Base-by-base conservation (phyloP, 805 yeast genomes). In the Kluyveromyces nonfermentans region DNA sequence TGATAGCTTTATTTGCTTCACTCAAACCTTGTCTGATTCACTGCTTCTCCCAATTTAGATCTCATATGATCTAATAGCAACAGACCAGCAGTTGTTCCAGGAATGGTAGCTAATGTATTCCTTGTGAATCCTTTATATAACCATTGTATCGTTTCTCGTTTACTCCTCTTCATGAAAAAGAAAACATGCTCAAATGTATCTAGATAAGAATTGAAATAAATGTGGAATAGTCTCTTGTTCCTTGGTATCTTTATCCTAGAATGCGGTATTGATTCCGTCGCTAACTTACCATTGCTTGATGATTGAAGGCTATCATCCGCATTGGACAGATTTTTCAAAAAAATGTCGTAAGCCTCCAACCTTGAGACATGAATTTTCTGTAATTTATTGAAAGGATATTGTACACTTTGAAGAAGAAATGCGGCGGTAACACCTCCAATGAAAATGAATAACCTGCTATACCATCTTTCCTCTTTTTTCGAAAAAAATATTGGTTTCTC, bases 391-490 rank as follows among this genome's bases (percentile, higher is more conserved):
- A 90, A 68, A 0, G 97, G 97, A 52, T 82, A 87, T 54, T 87
- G 96, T 5, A 89, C 80, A 3, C 80, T 72, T 48, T 89, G 78
- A 17, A 89, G 67, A 0, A 86, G 70, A 16, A 80, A 68, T 0
- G 96, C 90, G 1, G 97, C 96, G 5, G 83, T 70, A 8, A 93
- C 86, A 16, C 97, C 97, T 0, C 95, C 96, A 7, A 82, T 53
- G 22, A 90, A 71, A 4, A 87, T 75, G 30, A 56, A 51, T 1
- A 51, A 42, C 43, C 55, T 50, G 30, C 47, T 48, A 14, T 53
- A 46, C 57, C 60, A 56, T 41, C 50, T 54, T 21, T 60, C 58
- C 37, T 60, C 59, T 33, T 48, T 46, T 17, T 45, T 37, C 18
- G 57, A 47, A 42, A 57, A 35, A 16, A 53, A 48, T 9, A 20